Conservation (phyloP, 176 grass and related monocot species). For the Triticum urartu region DNA sequence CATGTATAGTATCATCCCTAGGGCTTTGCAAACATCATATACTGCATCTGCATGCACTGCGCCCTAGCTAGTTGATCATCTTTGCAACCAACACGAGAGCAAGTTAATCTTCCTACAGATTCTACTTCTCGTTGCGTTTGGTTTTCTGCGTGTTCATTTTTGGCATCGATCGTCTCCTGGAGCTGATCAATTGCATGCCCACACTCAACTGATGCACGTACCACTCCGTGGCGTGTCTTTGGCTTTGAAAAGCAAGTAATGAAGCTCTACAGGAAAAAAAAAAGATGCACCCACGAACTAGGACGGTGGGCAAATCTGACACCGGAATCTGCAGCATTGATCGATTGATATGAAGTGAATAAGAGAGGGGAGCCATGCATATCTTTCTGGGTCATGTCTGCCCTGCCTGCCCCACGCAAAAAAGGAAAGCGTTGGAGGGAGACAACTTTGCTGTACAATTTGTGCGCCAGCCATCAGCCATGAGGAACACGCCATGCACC, state of each 20-base stretch:
- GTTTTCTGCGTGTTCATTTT: background rate
- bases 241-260: no score
- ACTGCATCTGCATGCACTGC: background rate
- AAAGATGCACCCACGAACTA: background rate
- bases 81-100: background rate
- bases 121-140: background rate
- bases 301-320: background rate
- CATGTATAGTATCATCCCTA: background rate
- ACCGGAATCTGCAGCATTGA: constrained; percentile 12
- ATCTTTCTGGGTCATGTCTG: background rate
- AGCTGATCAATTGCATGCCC: background rate
- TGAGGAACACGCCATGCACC: background rate
- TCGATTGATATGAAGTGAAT: background rate
- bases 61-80: background rate
- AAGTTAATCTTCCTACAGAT: background rate
- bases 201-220: no score
- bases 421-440: no score
- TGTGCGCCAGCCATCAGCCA: background rate
- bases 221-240: no score
- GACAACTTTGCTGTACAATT: background rate
- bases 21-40: background rate
- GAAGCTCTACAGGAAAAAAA: no score
- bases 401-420: background rate
- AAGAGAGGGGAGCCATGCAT: background rate
- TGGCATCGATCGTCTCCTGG: no score